A percentile compares a stretch with the other conserved stretches of the same genome.
phyloP scores from a whole-genome alignment of 2,329 filamentous ascomycete genomes.

The Claviceps monticola region DNA sequence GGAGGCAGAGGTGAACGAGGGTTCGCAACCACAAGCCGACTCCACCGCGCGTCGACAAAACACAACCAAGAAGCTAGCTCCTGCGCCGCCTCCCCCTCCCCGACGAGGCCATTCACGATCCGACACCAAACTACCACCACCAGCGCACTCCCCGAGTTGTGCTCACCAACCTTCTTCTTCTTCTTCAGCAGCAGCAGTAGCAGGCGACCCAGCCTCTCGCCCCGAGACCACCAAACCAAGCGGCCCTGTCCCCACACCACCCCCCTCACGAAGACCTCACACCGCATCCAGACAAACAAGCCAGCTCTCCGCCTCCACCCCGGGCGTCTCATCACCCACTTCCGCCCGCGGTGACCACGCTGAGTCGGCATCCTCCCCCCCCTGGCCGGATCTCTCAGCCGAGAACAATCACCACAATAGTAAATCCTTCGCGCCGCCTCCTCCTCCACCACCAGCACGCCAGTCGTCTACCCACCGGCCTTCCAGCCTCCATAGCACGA shows the following conservation, averaged over 20 bases:
- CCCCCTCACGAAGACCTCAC: slow-evolving; percentile 38
- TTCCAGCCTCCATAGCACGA: slow-evolving; percentile 25
- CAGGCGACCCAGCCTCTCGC: slow-evolving; percentile 34
- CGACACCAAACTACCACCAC: slow-evolving; percentile 25
- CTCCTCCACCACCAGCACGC: slow-evolving; percentile 32
- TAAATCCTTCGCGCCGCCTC: slow-evolving; percentile 24
- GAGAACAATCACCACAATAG: slow-evolving; percentile 5
- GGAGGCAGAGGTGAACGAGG: not conserved
- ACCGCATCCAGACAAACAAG: slow-evolving; percentile 21
- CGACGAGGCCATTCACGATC: slow-evolving; percentile 31
- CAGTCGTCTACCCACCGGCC: slow-evolving; percentile 31
- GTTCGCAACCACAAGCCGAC: not conserved
- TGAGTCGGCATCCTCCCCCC: slow-evolving; percentile 8
- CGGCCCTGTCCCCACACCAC: slow-evolving; percentile 34
- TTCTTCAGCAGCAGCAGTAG: too few species aligned
- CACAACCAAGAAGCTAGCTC: slow-evolving; percentile 29
- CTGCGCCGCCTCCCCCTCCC: slow-evolving; percentile 39
- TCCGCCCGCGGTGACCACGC: slow-evolving; percentile 7
- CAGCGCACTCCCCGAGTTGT: too few species aligned
- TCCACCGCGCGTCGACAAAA: not conserved
- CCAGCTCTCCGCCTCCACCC: slow-evolving; percentile 9
- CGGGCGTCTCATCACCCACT: slow-evolving; percentile 8
- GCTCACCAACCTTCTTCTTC: too few species aligned
- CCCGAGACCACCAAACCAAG: slow-evolving; percentile 31
- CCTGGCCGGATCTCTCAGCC: not conserved